phyloP scores from a whole-genome alignment of 176 grass and related monocot genomes.

The Thinopyrum elongatum region DNA sequence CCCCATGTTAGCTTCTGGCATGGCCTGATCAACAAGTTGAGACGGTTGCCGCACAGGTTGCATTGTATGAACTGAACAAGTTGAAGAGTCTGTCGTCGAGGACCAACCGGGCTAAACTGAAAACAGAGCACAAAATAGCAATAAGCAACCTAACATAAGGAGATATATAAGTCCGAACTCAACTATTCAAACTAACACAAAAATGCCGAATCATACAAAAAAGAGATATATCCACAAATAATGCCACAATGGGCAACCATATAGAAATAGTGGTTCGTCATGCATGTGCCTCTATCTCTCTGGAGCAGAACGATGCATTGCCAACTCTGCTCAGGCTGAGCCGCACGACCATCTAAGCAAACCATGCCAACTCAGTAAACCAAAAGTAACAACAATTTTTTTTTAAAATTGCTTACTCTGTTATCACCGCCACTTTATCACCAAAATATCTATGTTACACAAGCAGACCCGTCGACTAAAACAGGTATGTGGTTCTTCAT shows the following conservation, averaged over 20 bases:
- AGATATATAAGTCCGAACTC: not conserved
- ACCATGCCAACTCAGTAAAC: not conserved
- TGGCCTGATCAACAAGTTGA: slow-evolving; percentile 42
- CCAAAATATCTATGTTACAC: not conserved
- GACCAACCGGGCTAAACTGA: slow-evolving; percentile 59
- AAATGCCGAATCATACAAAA: not conserved
- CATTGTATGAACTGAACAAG: slow-evolving; percentile 38
- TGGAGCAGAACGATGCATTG: not conserved
- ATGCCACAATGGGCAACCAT: not conserved
- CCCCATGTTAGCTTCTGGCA: slow-evolving; percentile 44
- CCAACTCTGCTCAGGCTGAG: not conserved
- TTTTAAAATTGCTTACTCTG: not conserved
- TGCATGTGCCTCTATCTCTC: not conserved
- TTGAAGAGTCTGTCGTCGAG: slow-evolving; percentile 46
- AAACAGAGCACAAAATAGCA: slow-evolving; percentile 2
- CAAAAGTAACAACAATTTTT: too few relatives aligned
- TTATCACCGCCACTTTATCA: not conserved
- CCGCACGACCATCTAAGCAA: not conserved
- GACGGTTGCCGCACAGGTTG: slow-evolving; percentile 44
- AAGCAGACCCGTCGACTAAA: not conserved
- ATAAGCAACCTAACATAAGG: slow-evolving; percentile 5
- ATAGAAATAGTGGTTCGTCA: not conserved
- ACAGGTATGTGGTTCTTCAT: not conserved
- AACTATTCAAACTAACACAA: not conserved
- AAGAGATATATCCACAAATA: not conserved